Base-by-base conservation (phyloP, 2,329 filamentous ascomycete genomes). In the Ophiostoma piceae region DNA sequence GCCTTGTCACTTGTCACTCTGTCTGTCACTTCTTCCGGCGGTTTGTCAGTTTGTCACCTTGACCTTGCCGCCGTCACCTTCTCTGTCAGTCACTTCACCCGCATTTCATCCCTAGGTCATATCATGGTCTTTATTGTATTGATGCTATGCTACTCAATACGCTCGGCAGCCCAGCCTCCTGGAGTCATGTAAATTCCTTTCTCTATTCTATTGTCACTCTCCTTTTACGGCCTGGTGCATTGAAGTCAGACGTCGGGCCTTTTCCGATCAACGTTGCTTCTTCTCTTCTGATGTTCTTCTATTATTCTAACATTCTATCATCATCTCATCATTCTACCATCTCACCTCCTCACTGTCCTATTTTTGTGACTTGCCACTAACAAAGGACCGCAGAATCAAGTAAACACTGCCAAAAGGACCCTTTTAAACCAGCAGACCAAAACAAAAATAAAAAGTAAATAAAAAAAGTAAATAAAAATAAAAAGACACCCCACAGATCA, bases 201-300 rank as follows among this genome's bases (percentile, higher is more conserved):
- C 39, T 41, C 9, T 41, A 8, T 8, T 35, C 2, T 35, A 62
- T 11, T 64, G 60, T 22, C 60, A 64, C 60, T 22, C 29, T 35
- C 60, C 60, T 64, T 64, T 64, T 39, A 12, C 32, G 26, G 57
- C 11, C 29, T 62, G 26, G 57, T 14, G 32, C 60, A 64, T 64
- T 64, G 60, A 32, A 7, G 51, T 29, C 51, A 57, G 51, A 57
- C 51, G 51, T 57, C 51, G 51, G 51, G 51, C 51, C 51, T 57
- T 57, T 57, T 57, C 51, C 4, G 16, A 12, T 41, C 9, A 12
- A 12, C 11, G 8, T 39, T 39, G 11, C 39, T 14, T 41, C 39
- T 64, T 64, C 12, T 19, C 14, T n/a, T 6, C 22, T 37, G 16
- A n/a, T 64, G 32, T 8, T 39, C n/a, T 29, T 54, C n/a, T n/a